A percentile compares a stretch with the other conserved stretches of the same genome.
Evolutionary conservation across 2,329 filamentous ascomycete genomes (phyloP).

Genomic region (Cladosporium sp.): DNA sequence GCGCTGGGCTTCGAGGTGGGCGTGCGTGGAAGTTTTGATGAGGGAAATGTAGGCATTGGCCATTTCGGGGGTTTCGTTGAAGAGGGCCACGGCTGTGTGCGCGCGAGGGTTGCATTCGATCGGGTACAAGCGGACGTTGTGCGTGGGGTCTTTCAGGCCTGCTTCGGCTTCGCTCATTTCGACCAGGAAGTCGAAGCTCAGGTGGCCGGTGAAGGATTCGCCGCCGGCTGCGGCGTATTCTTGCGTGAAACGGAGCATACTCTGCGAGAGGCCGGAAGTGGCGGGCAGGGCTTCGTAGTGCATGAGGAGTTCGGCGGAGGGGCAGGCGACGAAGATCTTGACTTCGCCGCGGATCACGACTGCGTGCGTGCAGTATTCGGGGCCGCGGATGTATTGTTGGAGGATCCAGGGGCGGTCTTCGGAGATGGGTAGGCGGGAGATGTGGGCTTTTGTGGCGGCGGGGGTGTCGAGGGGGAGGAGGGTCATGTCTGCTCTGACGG

Average conservation of each 20-base stretch:
- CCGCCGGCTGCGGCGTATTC: conserved; percentile 50
- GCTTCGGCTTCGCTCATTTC: conserved; percentile 40
- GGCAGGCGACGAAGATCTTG: conserved; percentile 62
- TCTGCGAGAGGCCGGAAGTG: conserved; percentile 49
- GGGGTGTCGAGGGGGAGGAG: conserved; percentile 54
- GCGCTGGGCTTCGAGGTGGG: neutral
- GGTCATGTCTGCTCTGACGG: conserved; percentile 57
- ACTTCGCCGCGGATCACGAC: conserved; percentile 62
- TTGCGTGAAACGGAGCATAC: conserved; percentile 62
- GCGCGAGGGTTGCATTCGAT: conserved; percentile 69
- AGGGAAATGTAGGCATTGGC: conserved; percentile 51
- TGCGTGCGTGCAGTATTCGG: conserved; percentile 68
- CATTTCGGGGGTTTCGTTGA: conserved; percentile 45
- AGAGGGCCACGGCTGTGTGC: conserved; percentile 63
- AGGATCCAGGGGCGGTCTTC: conserved; percentile 57
- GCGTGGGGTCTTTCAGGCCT: conserved; percentile 20
- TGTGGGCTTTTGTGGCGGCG: conserved; percentile 50
- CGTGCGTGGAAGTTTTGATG: conserved; percentile 21
- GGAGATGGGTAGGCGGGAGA: conserved; percentile 53
- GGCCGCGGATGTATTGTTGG: conserved; percentile 62
- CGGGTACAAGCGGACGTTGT: conserved; percentile 48
- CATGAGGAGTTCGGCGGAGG: conserved; percentile 58
- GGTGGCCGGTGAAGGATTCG: conserved; percentile 58
- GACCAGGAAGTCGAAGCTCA: conserved; percentile 68
- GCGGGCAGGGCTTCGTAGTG: conserved; percentile 58